phyloP scores from a whole-genome alignment of 2,329 filamentous ascomycete species.

The Colletotrichum aenigma region DNA sequence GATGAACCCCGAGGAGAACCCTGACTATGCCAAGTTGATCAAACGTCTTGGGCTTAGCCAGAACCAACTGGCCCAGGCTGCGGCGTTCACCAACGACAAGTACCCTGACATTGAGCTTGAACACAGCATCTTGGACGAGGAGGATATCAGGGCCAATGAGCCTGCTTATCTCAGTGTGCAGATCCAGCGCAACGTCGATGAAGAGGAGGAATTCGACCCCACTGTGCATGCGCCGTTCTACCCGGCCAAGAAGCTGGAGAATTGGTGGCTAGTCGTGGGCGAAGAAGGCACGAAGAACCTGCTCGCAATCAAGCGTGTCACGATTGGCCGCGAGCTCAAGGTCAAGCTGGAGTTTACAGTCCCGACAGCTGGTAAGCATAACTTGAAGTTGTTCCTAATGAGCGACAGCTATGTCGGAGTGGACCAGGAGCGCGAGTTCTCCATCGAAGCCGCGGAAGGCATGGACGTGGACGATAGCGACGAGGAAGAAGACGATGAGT shows the following conservation, averaged over 20 bases:
- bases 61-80: constrained; percentile 84
- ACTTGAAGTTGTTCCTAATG: constrained; percentile 92
- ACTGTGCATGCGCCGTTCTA: constrained; percentile 96
- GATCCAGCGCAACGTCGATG: constrained; percentile 83
- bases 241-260: constrained; percentile 89
- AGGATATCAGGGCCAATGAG: constrained; percentile 79
- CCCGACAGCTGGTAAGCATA: constrained; percentile 81
- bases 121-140: constrained; percentile 82
- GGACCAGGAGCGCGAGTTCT: constrained; percentile 92
- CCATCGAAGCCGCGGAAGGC: constrained; percentile 83
- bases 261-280: constrained; percentile 97
- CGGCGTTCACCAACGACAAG: constrained; percentile 92
- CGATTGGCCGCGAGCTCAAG: constrained; percentile 78
- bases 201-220: constrained; percentile 71
- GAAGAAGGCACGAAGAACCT: constrained; percentile 89
- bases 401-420: constrained; percentile 97
- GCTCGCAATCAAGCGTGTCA: constrained; percentile 92
- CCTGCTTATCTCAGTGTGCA: constrained; percentile 84
- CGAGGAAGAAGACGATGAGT: constrained; percentile 71
- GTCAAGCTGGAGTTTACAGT: constrained; percentile 88
- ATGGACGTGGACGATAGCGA: constrained; percentile 95
- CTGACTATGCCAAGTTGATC: constrained; percentile 78
- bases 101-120: constrained; percentile 95
- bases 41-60: constrained; percentile 80
- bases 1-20: constrained; percentile 95